Base-by-base conservation (phyloP, 169 alveolate species). In the Cryptosporidium muris region DNA sequence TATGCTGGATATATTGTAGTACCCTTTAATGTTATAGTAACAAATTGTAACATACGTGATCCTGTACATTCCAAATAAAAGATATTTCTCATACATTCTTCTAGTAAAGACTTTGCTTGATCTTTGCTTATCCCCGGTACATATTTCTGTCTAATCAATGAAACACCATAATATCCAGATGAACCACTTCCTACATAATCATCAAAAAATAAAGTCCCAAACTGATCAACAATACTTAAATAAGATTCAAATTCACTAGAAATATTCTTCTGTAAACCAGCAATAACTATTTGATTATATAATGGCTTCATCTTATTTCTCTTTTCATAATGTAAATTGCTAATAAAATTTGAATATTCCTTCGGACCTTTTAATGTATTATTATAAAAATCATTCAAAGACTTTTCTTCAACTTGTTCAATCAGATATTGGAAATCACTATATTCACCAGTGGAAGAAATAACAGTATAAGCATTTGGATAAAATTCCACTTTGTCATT, bases 141-240 rank as follows among this genome's bases (percentile, higher is more conserved):
- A 48, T 80, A 90, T 34, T 67, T 80, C 51, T 90, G 74, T 81
- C 92, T 66, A 36, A 90, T 67, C n/a, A 90, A 48, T 8, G 92
- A 82, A 9, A 90, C 12, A 38, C 91, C 92, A 48, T 82, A 81
- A 54, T 90, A 90, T 14, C 89, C 88, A 8, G 89, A 89, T 66
- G 81, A 67, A 8, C 92, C 92, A 4, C 90, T 82, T 11, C 91
- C 90, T 4, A 90, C 67, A 66, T 74, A 90, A 62, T 90, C 92
- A 12, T 47, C 92, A 14, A 65, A 45, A 53, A 82, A 90, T 34
- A 88, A 65, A 6, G 92, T 90, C 0, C 92, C 92, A 37, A 88
- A 82, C 80, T 81, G 88, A 51, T 90, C 92, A 1, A 85, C 90
- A 25, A 25, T 25, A 25, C 25, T 25, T 0, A 25, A 25, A 25